Evolutionary conservation across 1,284 basidiomycete genomes (phyloP), one percentile per base, ranked within the genome.

Genomic region (Wolfiporia cocos): DNA sequence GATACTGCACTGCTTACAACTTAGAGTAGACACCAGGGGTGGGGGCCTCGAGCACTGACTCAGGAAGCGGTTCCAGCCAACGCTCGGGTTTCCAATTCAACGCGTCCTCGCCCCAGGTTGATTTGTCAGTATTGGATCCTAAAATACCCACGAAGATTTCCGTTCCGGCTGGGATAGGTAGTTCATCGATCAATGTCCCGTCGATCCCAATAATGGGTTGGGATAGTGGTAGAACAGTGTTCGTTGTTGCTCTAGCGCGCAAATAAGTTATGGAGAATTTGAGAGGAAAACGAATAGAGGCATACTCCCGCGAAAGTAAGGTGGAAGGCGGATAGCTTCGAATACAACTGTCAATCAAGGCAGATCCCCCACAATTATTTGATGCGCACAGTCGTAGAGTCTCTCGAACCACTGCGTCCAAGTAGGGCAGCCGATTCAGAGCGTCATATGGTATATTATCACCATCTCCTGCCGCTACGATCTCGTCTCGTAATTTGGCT

Each of bases 391-490:
- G 37, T n/a, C 61, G 49, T 24, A 63, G 41, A 1, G 59, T 58
- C 34, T 63, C 61, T 9, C 57, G 48, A 34, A 57, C 55, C 5
- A 63, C 51, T 5, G 57, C 60, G 33, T 63, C 61, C 10, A 63
- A 49, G 40, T 52, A 60, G 1, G 61, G 59, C 9, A 63, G 48
- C 3, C 43, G 45, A 19, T 56, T 54, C n/a, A 64, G 47, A 1
- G 42, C 39, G 37, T 64, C 61, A 39, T 62, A 57, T 0, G 53
- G 33, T 14, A 61, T 37, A 17, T 60, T 54, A 9, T 35, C 30
- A n/a, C 32, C 37, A 14, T 19, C 31, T 2, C 33, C 5, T 18
- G 43, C 43, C 17, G 32, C 24, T n/a, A 41, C 21, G 20, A 49
- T 43, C 19, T 49, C 47, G n/a, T 34, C 32, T 2, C 47, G 43